Base-by-base conservation (phyloP, 805 yeast genomes). In the Komagataella pseudopastoris region DNA sequence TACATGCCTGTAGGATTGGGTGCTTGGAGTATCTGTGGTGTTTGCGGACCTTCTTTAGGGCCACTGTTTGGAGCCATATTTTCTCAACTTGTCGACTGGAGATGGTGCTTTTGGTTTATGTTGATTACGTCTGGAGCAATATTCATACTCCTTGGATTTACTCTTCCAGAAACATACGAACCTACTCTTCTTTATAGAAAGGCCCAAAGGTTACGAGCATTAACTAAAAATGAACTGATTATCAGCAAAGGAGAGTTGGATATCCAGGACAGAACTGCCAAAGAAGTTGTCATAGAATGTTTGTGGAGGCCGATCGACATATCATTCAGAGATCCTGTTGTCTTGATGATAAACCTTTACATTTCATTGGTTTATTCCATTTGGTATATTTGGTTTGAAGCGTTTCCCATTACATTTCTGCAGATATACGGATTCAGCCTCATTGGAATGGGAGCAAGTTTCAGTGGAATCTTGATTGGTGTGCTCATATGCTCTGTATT, bases 341-440 rank as follows among this genome's bases (percentile, higher is more conserved):
- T 80, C n/a, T 52, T 80, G 17, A 66, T 78, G 30, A 71, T 79
- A 53, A 72, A 80, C 58, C 18, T 73, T 23, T 79, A 78, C 60
- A 65, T 75, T 55, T 77, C 81, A 0, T 57, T 80, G 50, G 66
- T 72, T 6, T 81, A 80, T 60, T 76, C 82, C 24, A 62, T 74
- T 30, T 56, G 77, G 54, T 81, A 78, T 60, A 60, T 78, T 20
- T 80, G 77, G 69, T 77, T 80, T 57, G 85, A 81, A 62, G 80
- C 78, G 4, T 78, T 77, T 63, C 86, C 87, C 7, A 66, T 80
- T 44, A 79, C 77, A 2, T 81, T 74, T 54, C 51, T 54, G 6
- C 75, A 69, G 2, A 58, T 68, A 20, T 69, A 77, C 55, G 59
- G 68, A 36, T 81, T 81, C 62, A 70, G 76, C 3, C 57, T 69